These are phyloP conservation scores for Chionographis japonica DNA, from an alignment of 106 monocot genomes.

Conservation along the genomic window DNA sequence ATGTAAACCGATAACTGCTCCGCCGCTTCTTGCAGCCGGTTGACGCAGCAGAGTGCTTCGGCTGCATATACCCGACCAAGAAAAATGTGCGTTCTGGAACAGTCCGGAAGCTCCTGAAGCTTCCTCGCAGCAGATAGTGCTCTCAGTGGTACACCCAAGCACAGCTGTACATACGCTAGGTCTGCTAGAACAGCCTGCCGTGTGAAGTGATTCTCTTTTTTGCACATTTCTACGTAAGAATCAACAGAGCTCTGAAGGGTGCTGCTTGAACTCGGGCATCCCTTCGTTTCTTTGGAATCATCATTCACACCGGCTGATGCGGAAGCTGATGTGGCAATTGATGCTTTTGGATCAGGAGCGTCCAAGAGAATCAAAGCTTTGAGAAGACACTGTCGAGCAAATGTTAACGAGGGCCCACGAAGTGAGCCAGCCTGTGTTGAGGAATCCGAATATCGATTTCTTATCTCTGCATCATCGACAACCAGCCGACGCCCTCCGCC, in stretches of 20 bases:
- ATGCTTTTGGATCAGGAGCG: conserved; percentile 33
- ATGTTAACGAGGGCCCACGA: conserved; percentile 55
- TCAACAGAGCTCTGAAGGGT: conserved; percentile 42
- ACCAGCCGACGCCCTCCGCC: conserved; percentile 65
- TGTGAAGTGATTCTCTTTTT: conserved; percentile 57
- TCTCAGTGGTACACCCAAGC: conserved; percentile 57
- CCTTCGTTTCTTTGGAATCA: conserved; percentile 50
- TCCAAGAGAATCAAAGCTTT: conserved; percentile 66
- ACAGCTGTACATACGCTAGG: conserved; percentile 73
- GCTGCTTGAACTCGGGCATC: conserved; percentile 16
- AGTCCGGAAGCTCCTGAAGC: conserved; percentile 51
- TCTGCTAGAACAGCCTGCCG: conserved; percentile 63
- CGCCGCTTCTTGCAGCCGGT: conserved; percentile 65
- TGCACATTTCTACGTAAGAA: conserved; percentile 46
- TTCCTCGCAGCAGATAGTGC: conserved; percentile 44
- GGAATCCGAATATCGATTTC: conserved; percentile 14
- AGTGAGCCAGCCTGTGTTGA: conserved; percentile 20
- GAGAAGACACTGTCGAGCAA: conserved; percentile 60
- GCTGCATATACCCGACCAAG: conserved; percentile 77
- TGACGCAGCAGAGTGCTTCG: conserved; percentile 79
- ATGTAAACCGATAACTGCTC: conserved; percentile 56
- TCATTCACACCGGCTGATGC: conserved; percentile 18
- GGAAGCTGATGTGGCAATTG: conserved; percentile 9
- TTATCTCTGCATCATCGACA: conserved; percentile 28
- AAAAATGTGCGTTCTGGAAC: conserved; percentile 67